Conservation (phyloP, 1,139 yeast genomes). For the Pichia sorboxylosa region DNA sequence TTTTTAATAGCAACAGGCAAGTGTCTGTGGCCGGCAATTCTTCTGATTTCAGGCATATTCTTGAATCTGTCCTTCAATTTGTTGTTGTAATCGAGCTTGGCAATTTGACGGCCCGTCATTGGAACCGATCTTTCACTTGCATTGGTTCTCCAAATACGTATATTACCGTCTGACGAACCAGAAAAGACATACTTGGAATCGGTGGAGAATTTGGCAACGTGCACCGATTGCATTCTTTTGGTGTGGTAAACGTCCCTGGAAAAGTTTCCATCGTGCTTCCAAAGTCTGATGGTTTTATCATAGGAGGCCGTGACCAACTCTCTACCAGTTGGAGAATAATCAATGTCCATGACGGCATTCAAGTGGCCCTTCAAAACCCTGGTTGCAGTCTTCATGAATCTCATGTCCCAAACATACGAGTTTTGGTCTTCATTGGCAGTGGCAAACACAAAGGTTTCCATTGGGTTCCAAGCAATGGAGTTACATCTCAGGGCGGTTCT, state of each 20-base stretch:
- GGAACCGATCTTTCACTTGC: slow-evolving; percentile 79
- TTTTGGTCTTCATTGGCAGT: slow-evolving; percentile 93
- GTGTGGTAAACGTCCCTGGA: slow-evolving; percentile 94
- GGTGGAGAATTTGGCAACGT: slow-evolving; percentile 72
- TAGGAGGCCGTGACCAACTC: slow-evolving; percentile 93
- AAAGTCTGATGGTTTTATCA: slow-evolving; percentile 84
- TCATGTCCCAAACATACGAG: slow-evolving; percentile 90
- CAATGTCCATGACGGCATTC: slow-evolving; percentile 89
- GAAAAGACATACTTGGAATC: slow-evolving; percentile 78
- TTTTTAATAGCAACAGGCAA: slow-evolving; percentile 78
- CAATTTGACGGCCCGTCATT: slow-evolving; percentile 68
- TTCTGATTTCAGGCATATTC: slow-evolving; percentile 90
- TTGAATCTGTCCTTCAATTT: slow-evolving; percentile 87
- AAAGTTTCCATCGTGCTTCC: slow-evolving; percentile 60
- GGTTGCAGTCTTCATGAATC: slow-evolving; percentile 66
- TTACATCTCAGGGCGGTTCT: slow-evolving; percentile 77
- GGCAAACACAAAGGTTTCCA: slow-evolving; percentile 92
- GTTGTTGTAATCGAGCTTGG: slow-evolving; percentile 79
- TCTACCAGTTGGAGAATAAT: slow-evolving; percentile 93
- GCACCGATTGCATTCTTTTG: slow-evolving; percentile 92
- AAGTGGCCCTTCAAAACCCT: slow-evolving; percentile 93
- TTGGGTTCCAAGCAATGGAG: slow-evolving; percentile 90
- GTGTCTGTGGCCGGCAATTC: slow-evolving; percentile 88
- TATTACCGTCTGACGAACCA: slow-evolving; percentile 94
- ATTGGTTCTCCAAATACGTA: slow-evolving; percentile 81